These are phyloP conservation scores for Talaromyces amestolkiae DNA, from an alignment of 2,329 filamentous ascomycete genomes.

Conservation along the genomic window DNA sequence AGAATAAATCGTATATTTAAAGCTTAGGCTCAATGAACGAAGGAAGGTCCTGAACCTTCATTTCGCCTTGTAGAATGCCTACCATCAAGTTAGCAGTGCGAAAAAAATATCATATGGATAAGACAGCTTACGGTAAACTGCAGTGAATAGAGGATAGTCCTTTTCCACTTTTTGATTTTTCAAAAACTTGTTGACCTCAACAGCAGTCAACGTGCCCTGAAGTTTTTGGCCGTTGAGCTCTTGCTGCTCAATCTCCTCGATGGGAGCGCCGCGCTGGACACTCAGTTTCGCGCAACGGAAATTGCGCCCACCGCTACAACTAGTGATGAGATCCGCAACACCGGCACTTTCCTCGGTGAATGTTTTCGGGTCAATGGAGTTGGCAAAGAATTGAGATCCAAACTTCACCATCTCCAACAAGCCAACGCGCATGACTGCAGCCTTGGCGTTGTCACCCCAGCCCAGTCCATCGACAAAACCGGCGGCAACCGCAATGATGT, in stretches of 20 bases:
- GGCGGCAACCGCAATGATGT: conserved; percentile 89
- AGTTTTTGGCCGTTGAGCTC: conserved; percentile 97
- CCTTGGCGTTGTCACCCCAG: conserved; percentile 98
- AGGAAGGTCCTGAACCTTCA: conserved; percentile 78
- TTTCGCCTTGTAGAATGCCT: conserved; percentile 73
- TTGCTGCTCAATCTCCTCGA: conserved; percentile 81
- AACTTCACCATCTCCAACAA: conserved; percentile 96
- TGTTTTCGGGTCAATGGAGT: conserved; percentile 75
- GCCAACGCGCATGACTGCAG: conserved; percentile 95
- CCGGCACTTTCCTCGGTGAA: conserved; percentile 76
- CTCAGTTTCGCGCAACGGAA: conserved; percentile 90
- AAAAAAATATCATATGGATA: background rate
- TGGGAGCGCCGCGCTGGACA: conserved; percentile 72
- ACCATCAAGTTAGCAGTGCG: conserved; percentile 21
- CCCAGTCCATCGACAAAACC: conserved; percentile 93
- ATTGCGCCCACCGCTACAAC: conserved; percentile 87
- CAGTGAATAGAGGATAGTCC: conserved; percentile 90
- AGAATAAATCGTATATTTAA: background rate
- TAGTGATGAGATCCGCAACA: conserved; percentile 76
- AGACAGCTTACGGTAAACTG: conserved; percentile 62
- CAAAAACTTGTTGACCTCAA: conserved; percentile 87
- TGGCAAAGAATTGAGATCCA: conserved; percentile 85
- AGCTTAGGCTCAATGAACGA: conserved; percentile 53
- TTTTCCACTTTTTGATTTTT: conserved; percentile 72
- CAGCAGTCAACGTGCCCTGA: conserved; percentile 87